Conservation (phyloP, 257 asterid genomes). For the Salvia splendens region DNA sequence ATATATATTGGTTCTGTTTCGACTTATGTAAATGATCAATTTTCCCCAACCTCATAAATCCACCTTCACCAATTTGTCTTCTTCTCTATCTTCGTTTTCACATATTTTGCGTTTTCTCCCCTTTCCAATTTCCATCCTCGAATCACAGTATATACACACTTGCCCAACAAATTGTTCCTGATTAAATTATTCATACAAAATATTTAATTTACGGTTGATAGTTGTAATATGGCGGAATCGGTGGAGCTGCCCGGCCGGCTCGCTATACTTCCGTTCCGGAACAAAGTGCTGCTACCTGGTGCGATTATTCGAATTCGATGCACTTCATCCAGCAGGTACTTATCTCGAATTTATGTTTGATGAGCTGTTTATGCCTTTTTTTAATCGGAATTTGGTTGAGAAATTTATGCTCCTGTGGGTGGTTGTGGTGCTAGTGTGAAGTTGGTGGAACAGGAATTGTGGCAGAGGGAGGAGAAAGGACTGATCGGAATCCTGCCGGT, state of each 20-base stretch:
- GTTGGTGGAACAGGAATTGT: constrained; percentile 94
- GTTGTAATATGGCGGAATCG: constrained; percentile 71
- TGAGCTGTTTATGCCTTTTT: constrained; percentile 8
- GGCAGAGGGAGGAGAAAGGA: constrained; percentile 99
- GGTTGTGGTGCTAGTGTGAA: constrained; percentile 63
- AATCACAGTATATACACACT: background rate
- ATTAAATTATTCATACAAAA: background rate
- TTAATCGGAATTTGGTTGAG: constrained; percentile 5
- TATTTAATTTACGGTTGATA: background rate
- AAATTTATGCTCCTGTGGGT: constrained; percentile 21
- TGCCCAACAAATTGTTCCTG: background rate
- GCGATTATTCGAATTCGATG: constrained; percentile 96
- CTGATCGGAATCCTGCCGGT: constrained; percentile 93
- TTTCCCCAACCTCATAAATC: constrained; percentile 11
- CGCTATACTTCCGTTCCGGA: constrained; percentile 91
- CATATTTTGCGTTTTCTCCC: background rate
- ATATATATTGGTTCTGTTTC: too few relatives aligned
- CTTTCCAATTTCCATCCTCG: background rate
- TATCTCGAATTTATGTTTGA: background rate
- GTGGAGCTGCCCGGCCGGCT: constrained; percentile 91
- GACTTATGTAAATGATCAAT: background rate
- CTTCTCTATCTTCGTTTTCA: background rate
- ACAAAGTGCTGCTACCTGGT: constrained; percentile 94
- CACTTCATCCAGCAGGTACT: constrained; percentile 93
- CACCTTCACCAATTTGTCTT: background rate